A percentile compares a stretch with the other conserved stretches of the same genome.
Evolutionary conservation across 805 yeast genomes (phyloP).

Genomic region (Candida koratica): DNA sequence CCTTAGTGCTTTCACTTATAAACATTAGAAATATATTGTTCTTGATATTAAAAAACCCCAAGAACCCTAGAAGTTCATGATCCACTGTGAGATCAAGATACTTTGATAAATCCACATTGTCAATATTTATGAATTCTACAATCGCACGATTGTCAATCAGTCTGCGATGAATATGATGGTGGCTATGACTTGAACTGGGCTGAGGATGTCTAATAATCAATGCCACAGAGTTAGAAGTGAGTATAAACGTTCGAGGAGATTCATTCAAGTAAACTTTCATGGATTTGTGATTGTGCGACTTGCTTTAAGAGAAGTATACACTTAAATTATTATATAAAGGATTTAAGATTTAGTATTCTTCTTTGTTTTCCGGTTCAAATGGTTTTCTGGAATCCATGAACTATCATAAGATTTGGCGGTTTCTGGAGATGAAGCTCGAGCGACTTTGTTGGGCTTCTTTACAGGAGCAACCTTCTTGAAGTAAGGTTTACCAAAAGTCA

Average conservation of each 20-base stretch:
- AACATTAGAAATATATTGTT: conserved; percentile 55
- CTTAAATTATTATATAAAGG: no score
- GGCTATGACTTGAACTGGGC: conserved; percentile 22
- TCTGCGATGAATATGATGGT: conserved; percentile 5
- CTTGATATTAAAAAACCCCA: conserved; percentile 58
- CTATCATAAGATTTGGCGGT: conserved; percentile 36
- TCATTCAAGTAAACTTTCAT: conserved; percentile 65
- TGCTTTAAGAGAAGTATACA: no score
- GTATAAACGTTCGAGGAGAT: conserved; percentile 64
- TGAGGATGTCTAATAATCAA: conserved; percentile 53
- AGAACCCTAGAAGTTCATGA: conserved; percentile 46
- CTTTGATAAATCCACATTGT: conserved; percentile 31
- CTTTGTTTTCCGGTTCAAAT: conserved; percentile 37
- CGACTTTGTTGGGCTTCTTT: conserved; percentile 19
- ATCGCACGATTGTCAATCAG: conserved; percentile 27
- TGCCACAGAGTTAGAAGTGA: conserved; percentile 56
- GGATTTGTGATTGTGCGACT: no score
- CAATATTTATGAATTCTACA: conserved; percentile 51
- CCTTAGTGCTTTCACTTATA: conserved; percentile 49
- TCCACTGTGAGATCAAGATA: conserved; percentile 44
- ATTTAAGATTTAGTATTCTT: conserved; percentile 22
- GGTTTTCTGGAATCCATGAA: conserved; percentile 58
- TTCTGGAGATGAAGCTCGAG: conserved; percentile 16
- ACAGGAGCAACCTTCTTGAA: conserved; percentile 27
- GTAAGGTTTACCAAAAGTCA: conserved; percentile 44